These are phyloP conservation scores for Candida manassasensis DNA, from an alignment of 805 yeast species.

Conservation along the genomic window DNA sequence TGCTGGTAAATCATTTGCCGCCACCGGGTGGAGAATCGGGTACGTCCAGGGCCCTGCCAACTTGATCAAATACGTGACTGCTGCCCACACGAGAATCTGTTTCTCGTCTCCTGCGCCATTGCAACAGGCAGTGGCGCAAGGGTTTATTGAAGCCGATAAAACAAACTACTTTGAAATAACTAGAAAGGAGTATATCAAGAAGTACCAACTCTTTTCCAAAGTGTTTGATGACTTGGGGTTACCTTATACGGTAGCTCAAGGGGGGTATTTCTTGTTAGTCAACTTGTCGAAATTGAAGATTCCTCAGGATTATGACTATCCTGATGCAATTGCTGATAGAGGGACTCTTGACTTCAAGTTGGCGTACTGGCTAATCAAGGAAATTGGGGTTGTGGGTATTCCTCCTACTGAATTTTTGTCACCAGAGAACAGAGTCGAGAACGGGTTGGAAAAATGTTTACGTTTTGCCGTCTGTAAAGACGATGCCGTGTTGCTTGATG, in stretches of 20 bases:
- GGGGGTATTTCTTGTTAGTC: conserved; percentile 89
- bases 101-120: conserved; percentile 87
- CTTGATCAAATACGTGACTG: conserved; percentile 70
- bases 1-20: conserved; percentile 98
- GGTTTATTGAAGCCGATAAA: conserved; percentile 57
- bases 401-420: conserved; percentile 96
- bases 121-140: conserved; percentile 87
- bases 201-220: conserved; percentile 66
- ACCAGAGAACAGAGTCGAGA: conserved; percentile 53
- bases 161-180: conserved; percentile 68
- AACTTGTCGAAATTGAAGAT: conserved; percentile 78
- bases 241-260: conserved; percentile 88
- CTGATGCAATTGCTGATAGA: conserved; percentile 59
- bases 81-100: conserved; percentile 93
- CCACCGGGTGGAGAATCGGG: conserved; percentile 98
- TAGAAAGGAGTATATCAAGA: conserved; percentile 60
- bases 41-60: conserved; percentile 90
- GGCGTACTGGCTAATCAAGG: conserved; percentile 90
- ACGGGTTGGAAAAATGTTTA: conserved; percentile 75
- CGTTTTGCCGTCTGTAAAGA: conserved; percentile 97
- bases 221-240: conserved; percentile 83
- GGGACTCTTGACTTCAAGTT: conserved; percentile 78
- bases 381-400: conserved; percentile 90
- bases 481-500: conserved; percentile 72
- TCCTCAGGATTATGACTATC: conserved; percentile 69